Evolutionary conservation across 148 eudicot genomes (phyloP).

Genomic region (Spergularia marina): DNA sequence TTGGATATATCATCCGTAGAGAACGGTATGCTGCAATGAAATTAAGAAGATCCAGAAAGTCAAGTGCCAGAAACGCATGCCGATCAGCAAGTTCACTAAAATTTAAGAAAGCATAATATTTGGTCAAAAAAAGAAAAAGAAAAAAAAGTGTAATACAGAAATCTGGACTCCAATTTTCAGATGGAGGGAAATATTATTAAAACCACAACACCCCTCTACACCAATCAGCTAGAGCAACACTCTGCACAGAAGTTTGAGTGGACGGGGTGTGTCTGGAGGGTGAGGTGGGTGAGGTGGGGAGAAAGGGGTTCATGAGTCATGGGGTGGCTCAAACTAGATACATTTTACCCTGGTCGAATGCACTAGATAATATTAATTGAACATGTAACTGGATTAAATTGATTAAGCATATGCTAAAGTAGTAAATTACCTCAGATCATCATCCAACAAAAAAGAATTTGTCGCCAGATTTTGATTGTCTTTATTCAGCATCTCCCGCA

Average conservation of each 20-base stretch:
- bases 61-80: neutral
- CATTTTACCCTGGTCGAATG: neutral
- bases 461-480: slow-evolving; percentile 83
- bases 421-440: slow-evolving; percentile 74
- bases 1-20: slow-evolving; percentile 91
- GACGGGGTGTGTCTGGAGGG: too few relatives aligned
- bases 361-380: neutral
- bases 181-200: too few relatives aligned
- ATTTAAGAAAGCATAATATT: neutral
- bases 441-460: slow-evolving; percentile 92
- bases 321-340: too few relatives aligned
- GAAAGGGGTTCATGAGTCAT: too few relatives aligned
- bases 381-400: neutral
- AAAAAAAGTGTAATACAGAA: too few relatives aligned
- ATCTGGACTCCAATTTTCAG: too few relatives aligned
- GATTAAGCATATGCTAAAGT: neutral
- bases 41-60: slow-evolving; percentile 5
- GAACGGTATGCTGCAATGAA: slow-evolving; percentile 81
- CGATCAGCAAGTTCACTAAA: neutral
- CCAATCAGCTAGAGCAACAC: too few relatives aligned
- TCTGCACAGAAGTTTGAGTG: too few relatives aligned
- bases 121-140: too few relatives aligned
- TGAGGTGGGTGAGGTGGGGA: too few relatives aligned
- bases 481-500: slow-evolving; percentile 90
- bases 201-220: too few relatives aligned